These are phyloP conservation scores for Aspergillus hiratsukae DNA, from an alignment of 2,329 filamentous ascomycete species.

Conservation along the genomic window DNA sequence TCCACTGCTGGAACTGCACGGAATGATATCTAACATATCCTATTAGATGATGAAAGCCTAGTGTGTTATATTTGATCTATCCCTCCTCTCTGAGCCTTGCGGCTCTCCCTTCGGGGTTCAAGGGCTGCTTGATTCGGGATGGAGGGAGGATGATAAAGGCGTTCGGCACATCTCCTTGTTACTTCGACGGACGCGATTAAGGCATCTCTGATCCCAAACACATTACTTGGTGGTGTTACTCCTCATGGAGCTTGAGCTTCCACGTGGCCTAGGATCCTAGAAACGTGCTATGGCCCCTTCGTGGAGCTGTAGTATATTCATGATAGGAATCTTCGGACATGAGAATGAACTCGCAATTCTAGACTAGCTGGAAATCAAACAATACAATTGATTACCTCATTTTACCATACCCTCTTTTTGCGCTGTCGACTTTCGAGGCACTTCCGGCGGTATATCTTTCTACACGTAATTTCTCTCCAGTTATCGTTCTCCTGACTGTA, in stretches of 20 bases:
- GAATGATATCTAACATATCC: conserved; percentile 11
- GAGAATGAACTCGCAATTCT: not conserved
- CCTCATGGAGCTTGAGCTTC: not conserved
- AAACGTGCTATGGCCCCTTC: not conserved
- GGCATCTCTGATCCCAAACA: conserved; percentile 79
- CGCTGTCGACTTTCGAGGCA: too few species aligned
- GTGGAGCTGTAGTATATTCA: not conserved
- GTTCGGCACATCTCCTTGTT: conserved; percentile 99
- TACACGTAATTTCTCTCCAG: not conserved
- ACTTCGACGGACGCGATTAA: conserved; percentile 87
- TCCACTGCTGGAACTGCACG: conserved; percentile 14
- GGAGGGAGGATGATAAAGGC: conserved; percentile 87
- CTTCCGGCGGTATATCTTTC: not conserved
- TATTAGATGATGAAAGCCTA: conserved; percentile 98
- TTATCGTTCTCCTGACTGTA: not conserved
- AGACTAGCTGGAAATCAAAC: not conserved
- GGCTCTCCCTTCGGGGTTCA: conserved; percentile 79
- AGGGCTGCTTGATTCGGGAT: conserved; percentile 70
- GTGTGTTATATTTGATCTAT: conserved; percentile 88
- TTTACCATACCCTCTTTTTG: not conserved
- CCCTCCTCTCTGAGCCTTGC: conserved; percentile 59
- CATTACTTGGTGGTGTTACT: conserved; percentile 50
- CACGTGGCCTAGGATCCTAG: conserved; percentile 9
- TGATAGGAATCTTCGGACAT: conserved; percentile 12
- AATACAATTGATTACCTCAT: not conserved